Evolutionary conservation across 148 eudicot genomes (phyloP).

Genomic region (Silene uniflora): DNA sequence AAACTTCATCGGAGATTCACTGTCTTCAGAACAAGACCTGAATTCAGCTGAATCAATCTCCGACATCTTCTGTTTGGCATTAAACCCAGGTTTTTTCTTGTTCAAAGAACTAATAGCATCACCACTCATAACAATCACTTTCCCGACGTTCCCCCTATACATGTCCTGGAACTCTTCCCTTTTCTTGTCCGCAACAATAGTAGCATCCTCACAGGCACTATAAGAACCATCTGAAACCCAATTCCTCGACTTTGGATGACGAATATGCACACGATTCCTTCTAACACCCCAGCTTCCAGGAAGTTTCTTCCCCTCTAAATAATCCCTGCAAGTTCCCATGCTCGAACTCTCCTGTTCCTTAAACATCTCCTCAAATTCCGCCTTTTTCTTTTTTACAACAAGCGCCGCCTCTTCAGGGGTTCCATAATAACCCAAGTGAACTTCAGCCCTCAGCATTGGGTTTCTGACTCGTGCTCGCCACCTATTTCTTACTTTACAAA

Average conservation of each 20-base stretch:
- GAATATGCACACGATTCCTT: neutral
- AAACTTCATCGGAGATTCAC: too few species aligned
- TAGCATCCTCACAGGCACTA: neutral
- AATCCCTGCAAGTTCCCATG: neutral
- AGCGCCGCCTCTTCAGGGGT: constrained; percentile 14
- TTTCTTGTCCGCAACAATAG: neutral
- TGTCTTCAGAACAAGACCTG: too few species aligned
- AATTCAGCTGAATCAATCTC: too few species aligned
- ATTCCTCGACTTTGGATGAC: neutral
- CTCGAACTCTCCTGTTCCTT: neutral
- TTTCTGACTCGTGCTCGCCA: constrained; percentile 19
- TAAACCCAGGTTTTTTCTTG: neutral
- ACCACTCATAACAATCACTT: neutral
- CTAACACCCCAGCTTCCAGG: constrained; percentile 6
- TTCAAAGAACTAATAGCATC: neutral
- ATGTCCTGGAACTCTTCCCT: neutral
- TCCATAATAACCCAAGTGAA: neutral
- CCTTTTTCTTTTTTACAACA: constrained; percentile 23
- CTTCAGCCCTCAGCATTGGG: neutral
- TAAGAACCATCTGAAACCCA: neutral
- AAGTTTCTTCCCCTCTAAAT: neutral
- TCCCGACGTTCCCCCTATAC: neutral
- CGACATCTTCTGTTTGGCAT: neutral
- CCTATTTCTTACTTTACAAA: constrained; percentile 11
- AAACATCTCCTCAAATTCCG: constrained; percentile 4